Evolutionary conservation across 495 filamentous ascomycete genomes (phyloP).

Genomic region (Aspergillus avenaceus): DNA sequence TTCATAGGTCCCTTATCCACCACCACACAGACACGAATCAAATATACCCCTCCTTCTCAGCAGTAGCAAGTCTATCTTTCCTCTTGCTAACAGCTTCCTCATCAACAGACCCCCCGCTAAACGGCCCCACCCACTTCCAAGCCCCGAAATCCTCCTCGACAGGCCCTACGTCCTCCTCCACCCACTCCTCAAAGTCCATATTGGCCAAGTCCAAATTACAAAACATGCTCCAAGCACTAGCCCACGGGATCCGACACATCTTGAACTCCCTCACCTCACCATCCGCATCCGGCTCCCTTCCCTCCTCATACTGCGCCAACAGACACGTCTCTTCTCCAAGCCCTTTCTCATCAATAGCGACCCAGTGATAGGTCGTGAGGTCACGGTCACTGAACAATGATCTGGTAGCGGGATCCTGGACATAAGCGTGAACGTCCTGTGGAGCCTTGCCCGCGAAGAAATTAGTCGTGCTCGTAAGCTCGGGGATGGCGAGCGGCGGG

Average conservation of each 20-base stretch:
- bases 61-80: background rate
- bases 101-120: background rate
- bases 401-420: background rate
- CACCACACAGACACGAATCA: too few relatives aligned
- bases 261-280: background rate
- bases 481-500: background rate
- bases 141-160: background rate
- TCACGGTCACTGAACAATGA: background rate
- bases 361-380: background rate
- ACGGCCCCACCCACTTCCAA: background rate
- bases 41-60: background rate
- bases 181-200: conserved; percentile 1
- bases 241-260: background rate
- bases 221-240: background rate
- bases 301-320: background rate
- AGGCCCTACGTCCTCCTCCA: background rate
- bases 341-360: background rate
- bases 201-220: background rate
- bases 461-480: background rate
- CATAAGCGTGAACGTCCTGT: background rate
- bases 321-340: background rate
- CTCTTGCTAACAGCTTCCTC: background rate
- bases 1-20: too few relatives aligned
- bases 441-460: background rate
- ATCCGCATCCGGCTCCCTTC: background rate